These are phyloP conservation scores for Capsaspora owczarzaki DNA, from an alignment of 78 protist species.

Conservation along the genomic window DNA sequence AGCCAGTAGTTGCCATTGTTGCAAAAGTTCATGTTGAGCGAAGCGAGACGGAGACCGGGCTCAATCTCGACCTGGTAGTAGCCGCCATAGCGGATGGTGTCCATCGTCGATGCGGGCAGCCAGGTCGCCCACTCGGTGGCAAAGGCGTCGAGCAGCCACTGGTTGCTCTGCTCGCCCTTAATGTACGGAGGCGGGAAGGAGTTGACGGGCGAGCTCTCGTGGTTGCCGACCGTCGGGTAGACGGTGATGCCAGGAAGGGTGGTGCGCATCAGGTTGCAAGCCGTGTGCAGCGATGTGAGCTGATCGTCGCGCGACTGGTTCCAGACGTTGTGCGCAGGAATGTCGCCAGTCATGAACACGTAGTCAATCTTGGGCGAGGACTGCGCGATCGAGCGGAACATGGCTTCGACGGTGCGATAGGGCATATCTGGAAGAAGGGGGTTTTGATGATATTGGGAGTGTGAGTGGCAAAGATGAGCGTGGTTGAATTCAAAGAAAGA, in stretches of 20 bases:
- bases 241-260: neutral
- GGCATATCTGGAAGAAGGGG: too few relatives aligned
- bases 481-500: neutral
- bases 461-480: neutral
- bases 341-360: neutral
- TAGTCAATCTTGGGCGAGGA: neutral
- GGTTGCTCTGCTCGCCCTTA: neutral
- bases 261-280: neutral
- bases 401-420: too few relatives aligned
- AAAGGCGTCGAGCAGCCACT: neutral
- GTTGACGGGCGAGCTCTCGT: conserved; percentile 1
- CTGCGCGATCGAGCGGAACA: too few relatives aligned
- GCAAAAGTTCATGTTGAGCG: neutral
- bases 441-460: too few relatives aligned
- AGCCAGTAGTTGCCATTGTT: neutral
- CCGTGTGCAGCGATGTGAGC: neutral
- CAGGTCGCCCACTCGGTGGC: neutral
- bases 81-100: neutral
- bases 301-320: neutral
- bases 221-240: neutral
- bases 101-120: neutral
- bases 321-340: neutral
- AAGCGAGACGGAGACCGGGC: neutral
- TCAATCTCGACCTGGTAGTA: neutral
- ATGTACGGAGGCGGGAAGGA: neutral